Evolutionary conservation across 2,329 filamentous ascomycete species (phyloP).

Genomic region (Trichoderma sp.): DNA sequence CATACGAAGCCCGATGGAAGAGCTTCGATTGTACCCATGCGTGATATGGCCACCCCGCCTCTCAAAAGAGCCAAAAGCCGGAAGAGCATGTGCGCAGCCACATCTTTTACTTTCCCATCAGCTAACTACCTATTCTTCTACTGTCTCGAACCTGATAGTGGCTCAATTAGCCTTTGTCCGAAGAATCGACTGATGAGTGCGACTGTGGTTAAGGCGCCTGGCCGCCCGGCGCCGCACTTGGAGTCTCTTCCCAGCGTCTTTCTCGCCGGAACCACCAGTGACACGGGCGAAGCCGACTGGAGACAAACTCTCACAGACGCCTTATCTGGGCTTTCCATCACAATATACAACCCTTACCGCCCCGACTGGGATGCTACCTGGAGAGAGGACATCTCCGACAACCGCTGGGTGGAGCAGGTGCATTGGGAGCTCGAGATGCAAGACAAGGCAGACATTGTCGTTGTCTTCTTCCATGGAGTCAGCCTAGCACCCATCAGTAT

Average conservation of each 20-base stretch:
- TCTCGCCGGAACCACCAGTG: constrained; percentile 59
- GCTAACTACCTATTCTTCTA: neutral
- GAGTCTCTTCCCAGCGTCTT: constrained; percentile 47
- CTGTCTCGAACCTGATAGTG: neutral
- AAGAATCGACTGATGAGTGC: neutral
- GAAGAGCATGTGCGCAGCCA: neutral
- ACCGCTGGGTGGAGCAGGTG: constrained; percentile 54
- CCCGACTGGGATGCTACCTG: constrained; percentile 57
- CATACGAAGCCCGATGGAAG: neutral
- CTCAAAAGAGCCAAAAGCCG: neutral
- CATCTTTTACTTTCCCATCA: neutral
- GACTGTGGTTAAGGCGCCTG: constrained; percentile 35
- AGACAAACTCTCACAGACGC: constrained; percentile 45
- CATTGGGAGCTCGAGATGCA: constrained; percentile 63
- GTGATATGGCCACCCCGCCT: neutral
- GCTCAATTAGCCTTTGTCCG: neutral
- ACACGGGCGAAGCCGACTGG: constrained; percentile 49
- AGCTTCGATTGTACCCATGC: neutral
- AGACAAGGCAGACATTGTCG: constrained; percentile 53
- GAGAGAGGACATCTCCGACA: constrained; percentile 49
- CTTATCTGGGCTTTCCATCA: constrained; percentile 50
- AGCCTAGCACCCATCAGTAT: constrained; percentile 59
- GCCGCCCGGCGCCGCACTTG: constrained; percentile 19
- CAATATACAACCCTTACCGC: constrained; percentile 59
- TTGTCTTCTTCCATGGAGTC: constrained; percentile 56